Conservation (phyloP, 768 basidiomycete species). For the Mycena indigotica region DNA sequence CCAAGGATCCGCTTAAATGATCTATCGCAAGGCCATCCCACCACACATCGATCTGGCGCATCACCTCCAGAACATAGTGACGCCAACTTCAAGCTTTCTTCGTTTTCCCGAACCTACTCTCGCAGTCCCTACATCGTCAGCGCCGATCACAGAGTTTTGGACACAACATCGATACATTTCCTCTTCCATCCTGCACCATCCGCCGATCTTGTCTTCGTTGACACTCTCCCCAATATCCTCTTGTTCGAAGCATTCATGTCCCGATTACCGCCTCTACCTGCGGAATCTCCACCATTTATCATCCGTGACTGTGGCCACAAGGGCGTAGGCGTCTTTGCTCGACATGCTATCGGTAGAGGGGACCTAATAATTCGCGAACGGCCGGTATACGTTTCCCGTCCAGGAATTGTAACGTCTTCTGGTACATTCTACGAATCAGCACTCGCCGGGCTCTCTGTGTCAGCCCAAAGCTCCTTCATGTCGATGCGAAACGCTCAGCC, state of each 20-base stretch:
- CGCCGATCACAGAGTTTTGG: not conserved
- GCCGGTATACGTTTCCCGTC: conserved; percentile 1
- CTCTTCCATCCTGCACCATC: not conserved
- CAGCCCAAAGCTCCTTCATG: not conserved
- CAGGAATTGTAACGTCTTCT: not conserved
- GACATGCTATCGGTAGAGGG: not conserved
- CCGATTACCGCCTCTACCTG: not conserved
- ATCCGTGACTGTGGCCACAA: not conserved
- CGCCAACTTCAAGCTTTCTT: not conserved
- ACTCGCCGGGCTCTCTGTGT: not conserved
- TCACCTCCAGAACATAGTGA: not conserved
- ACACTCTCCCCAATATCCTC: not conserved
- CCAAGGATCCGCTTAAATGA: not conserved
- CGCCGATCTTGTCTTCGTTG: not conserved
- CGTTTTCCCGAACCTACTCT: not conserved
- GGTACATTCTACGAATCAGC: not conserved
- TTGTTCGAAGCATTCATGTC: not conserved
- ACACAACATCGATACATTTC: not conserved
- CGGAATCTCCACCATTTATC: not conserved
- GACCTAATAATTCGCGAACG: not conserved
- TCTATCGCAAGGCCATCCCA: not conserved
- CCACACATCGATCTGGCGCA: not conserved
- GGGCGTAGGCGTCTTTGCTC: not conserved
- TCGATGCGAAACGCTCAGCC: not conserved
- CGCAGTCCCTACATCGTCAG: not conserved